A percentile compares a stretch with the other conserved stretches of the same genome.
These are phyloP conservation scores for Termitomyces eurrhizus DNA, from an alignment of 768 basidiomycete genomes.

Conservation along the genomic window DNA sequence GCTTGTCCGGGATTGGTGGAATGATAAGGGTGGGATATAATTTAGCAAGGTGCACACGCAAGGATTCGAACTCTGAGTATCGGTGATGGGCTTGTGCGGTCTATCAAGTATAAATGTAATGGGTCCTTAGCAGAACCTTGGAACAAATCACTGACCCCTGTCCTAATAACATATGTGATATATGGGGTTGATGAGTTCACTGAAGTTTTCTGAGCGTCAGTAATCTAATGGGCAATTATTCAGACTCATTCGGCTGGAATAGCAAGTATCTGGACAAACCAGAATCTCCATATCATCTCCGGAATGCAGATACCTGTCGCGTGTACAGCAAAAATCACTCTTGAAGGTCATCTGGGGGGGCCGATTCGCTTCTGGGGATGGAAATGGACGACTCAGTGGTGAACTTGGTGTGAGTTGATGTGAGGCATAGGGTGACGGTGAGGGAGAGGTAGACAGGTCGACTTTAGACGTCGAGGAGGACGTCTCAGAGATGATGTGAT, in stretches of 20 bases:
- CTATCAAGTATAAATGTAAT: constrained; percentile 35
- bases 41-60: constrained; percentile 76
- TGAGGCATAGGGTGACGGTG: constrained; percentile 42
- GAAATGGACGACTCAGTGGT: constrained; percentile 43
- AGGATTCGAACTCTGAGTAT: constrained; percentile 96
- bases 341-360: constrained; percentile 54
- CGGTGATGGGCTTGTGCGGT: constrained; percentile 79
- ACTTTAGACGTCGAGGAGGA: constrained; percentile 49
- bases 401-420: constrained; percentile 46
- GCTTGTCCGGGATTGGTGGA: constrained; percentile 96
- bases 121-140: constrained; percentile 6
- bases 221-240: constrained; percentile 54
- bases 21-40: constrained; percentile 96
- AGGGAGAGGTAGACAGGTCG: constrained; percentile 57
- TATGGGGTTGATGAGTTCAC: constrained; percentile 86
- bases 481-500: constrained; percentile 42
- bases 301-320: constrained; percentile 75
- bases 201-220: constrained; percentile 93
- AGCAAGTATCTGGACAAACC: constrained; percentile 39
- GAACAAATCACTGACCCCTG: constrained; percentile 55
- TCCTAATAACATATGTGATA: constrained; percentile 89
- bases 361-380: constrained; percentile 54
- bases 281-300: constrained; percentile 80
- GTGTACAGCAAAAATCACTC: constrained; percentile 73
- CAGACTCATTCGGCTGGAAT: neutral